Base-by-base conservation (phyloP, 306 rosid genomes). In the Corylus americana region DNA sequence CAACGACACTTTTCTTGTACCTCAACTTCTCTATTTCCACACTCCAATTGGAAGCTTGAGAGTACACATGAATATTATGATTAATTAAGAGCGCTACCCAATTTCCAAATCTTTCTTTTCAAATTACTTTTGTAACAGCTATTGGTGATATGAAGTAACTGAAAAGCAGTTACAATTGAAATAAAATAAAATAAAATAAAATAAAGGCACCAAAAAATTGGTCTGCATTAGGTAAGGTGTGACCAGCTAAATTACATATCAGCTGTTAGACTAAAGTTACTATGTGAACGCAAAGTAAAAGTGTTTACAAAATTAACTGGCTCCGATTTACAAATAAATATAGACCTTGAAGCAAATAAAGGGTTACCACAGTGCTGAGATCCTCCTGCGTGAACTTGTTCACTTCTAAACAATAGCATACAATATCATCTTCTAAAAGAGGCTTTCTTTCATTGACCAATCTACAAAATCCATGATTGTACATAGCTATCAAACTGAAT, bases 391-490 rank as follows among this genome's bases (percentile, higher is more conserved):
- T 29, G 57, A 50, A 76, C 63, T 54, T 70, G 74, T 44, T 74
- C 64, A 61, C 59, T 75, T 76, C 71, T 75, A 72, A 77, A 75
- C 66, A 25, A 17, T 68, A 0, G 8, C 9, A 39, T 68, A 42
- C 31, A 42, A 42, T 10, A 42, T 39, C 85, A 72, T 82, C 81
- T 78, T 87, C 66, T 80, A 68, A 80, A 70, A 78, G 70, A 66
- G 73, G 31, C 70, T 16, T 51, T 35, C 11, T 71, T 74, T 74
- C 73, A 74, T 78, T 69, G 70, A 42, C 37, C 44, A 71, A 63
- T 81, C 59, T 74, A 37, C 62, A 78, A 59, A 39, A 16, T 44
- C 35, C 55, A 77, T 49, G 50, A 14, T 54, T 67, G 53, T 53
- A 68, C 74, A 71, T 20, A 74, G 73, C 17, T 63, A 27, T 74